Percentiles rank a stretch among this genome's conserved stretches.
phyloP scores from a whole-genome alignment of 2,329 filamentous ascomycete species.

The Saccharata proteae region DNA sequence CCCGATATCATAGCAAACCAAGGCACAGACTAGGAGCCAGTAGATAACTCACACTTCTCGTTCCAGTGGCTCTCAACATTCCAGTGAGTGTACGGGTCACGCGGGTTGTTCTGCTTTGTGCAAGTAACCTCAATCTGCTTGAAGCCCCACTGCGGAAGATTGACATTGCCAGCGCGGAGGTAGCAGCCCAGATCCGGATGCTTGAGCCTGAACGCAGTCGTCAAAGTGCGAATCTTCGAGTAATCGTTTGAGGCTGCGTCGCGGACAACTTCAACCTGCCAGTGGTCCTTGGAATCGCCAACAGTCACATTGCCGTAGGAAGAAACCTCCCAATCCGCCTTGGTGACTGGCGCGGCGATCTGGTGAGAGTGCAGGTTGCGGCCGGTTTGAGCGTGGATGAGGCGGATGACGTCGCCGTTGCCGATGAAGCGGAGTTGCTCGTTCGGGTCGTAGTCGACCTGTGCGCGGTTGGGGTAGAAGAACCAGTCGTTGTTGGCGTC shows the following conservation, averaged over 20 bases:
- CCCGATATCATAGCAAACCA: slow-evolving; percentile 19
- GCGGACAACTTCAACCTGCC: slow-evolving; percentile 81
- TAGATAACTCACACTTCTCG: slow-evolving; percentile 69
- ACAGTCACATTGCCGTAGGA: slow-evolving; percentile 91
- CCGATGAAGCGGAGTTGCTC: slow-evolving; percentile 61
- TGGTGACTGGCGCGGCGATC: slow-evolving; percentile 77
- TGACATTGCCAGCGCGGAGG: slow-evolving; percentile 86
- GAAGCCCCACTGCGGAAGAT: slow-evolving; percentile 97
- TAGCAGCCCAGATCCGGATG: slow-evolving; percentile 81
- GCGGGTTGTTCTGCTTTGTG: slow-evolving; percentile 81
- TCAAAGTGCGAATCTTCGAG: slow-evolving; percentile 78
- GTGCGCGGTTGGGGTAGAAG: slow-evolving; percentile 82
- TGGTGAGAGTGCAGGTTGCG: slow-evolving; percentile 94
- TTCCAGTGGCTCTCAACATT: slow-evolving; percentile 95
- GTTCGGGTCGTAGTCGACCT: slow-evolving; percentile 60
- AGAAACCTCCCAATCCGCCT: slow-evolving; percentile 85
- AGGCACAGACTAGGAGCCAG: slow-evolving; percentile 2
- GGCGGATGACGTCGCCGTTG: slow-evolving; percentile 65
- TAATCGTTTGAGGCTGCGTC: slow-evolving; percentile 81
- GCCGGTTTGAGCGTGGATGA: slow-evolving; percentile 90
- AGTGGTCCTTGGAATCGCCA: slow-evolving; percentile 96
- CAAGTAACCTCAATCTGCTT: slow-evolving; percentile 98
- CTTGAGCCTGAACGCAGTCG: slow-evolving; percentile 80
- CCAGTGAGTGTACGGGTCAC: slow-evolving; percentile 95
- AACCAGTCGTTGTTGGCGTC: slow-evolving; percentile 99